Conservation (phyloP, 2,329 filamentous ascomycete species). For the Teratosphaeria zuluensis region DNA sequence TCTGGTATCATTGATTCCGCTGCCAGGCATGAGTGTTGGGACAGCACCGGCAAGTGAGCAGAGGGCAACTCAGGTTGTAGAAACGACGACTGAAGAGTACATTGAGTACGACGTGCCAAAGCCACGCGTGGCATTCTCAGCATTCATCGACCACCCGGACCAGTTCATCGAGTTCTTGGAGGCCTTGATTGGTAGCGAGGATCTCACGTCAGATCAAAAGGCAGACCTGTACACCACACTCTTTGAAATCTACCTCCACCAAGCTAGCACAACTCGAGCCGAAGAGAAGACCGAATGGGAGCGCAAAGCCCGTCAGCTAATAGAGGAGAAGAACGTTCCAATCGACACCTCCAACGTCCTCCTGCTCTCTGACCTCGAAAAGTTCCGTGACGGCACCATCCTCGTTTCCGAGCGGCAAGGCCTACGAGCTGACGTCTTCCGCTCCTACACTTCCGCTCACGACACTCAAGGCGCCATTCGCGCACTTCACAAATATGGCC, state of each 20-base stretch:
- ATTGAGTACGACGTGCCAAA: slow-evolving; percentile 67
- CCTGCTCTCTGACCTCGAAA: slow-evolving; percentile 79
- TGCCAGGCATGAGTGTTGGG: slow-evolving; percentile 71
- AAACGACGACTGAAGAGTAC: slow-evolving; percentile 42
- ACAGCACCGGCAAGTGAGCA: slow-evolving; percentile 33
- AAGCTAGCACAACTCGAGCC: slow-evolving; percentile 66
- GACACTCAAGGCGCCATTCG: slow-evolving; percentile 87
- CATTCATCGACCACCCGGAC: slow-evolving; percentile 86
- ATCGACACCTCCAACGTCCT: slow-evolving; percentile 95
- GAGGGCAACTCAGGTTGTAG: slow-evolving; percentile 37
- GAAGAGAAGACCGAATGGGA: slow-evolving; percentile 72
- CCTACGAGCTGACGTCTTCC: slow-evolving; percentile 88
- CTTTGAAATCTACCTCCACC: slow-evolving; percentile 97
- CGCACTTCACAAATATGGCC: slow-evolving; percentile 82
- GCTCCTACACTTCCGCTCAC: slow-evolving; percentile 84
- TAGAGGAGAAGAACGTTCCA: slow-evolving; percentile 68
- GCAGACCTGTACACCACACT: slow-evolving; percentile 86
- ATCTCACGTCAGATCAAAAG: slow-evolving; percentile 63
- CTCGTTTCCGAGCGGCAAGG: slow-evolving; percentile 91
- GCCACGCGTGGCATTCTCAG: slow-evolving; percentile 84
- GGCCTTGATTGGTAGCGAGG: slow-evolving; percentile 65
- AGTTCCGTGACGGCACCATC: slow-evolving; percentile 82
- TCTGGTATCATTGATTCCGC: slow-evolving; percentile 68
- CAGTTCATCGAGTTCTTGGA: slow-evolving; percentile 91
- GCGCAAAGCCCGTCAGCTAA: slow-evolving; percentile 76